Evolutionary conservation across 768 basidiomycete species (phyloP).

Genomic region (Rhodotorula graminis): DNA sequence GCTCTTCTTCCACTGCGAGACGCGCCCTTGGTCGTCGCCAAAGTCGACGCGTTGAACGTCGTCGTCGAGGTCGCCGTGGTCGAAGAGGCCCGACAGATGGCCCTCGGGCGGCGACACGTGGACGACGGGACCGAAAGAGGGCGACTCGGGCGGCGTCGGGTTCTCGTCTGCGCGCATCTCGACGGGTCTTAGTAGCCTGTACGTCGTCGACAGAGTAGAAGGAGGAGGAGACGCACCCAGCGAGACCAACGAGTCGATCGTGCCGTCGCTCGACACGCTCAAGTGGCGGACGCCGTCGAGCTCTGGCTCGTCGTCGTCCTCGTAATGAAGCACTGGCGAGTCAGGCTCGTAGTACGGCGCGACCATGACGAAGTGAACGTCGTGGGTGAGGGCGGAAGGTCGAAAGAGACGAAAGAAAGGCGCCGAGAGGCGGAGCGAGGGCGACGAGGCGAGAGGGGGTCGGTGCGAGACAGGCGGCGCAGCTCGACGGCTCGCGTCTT

Average conservation of each 20-base stretch:
- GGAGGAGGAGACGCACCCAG: not conserved
- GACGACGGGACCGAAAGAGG: constrained; percentile 1
- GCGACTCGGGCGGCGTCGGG: constrained; percentile 32
- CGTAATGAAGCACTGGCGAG: constrained; percentile 18
- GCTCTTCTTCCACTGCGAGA: not conserved
- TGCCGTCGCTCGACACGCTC: constrained; percentile 34
- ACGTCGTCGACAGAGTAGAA: not conserved
- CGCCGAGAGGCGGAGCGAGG: no score
- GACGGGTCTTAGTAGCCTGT: not conserved
- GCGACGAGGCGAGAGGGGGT: no score
- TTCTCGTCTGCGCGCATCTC: constrained; percentile 18
- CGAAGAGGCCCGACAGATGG: not conserved
- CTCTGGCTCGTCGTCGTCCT: constrained; percentile 26
- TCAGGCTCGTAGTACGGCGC: constrained; percentile 10
- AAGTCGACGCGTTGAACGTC: not conserved
- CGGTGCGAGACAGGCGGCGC: not conserved
- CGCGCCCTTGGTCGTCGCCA: no score
- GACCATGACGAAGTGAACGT: not conserved
- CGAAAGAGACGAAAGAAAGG: not conserved
- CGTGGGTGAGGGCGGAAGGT: not conserved
- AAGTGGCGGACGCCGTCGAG: constrained; percentile 29
- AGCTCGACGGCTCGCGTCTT: not conserved
- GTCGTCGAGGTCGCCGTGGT: constrained; percentile 2
- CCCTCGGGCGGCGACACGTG: constrained; percentile 21
- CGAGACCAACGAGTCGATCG: constrained; percentile 29